A percentile compares a stretch with the other conserved stretches of the same genome.
Conservation (phyloP, 2,329 filamentous ascomycete genomes). For the Botrytis fabae region DNA sequence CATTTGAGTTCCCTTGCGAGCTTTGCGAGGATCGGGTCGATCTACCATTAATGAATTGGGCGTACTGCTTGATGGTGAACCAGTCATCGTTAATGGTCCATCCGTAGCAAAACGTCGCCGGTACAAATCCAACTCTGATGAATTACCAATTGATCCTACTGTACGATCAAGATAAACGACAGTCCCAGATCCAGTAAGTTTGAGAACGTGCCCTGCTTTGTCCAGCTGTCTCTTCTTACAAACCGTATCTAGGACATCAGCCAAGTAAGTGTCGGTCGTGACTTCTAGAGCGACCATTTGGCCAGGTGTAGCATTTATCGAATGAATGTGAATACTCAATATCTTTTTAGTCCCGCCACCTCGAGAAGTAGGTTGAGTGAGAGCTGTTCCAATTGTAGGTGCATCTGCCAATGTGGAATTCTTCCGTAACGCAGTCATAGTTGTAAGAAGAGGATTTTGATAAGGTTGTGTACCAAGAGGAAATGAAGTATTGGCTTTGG, state of each 20-base stretch:
- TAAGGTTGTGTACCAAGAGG: constrained; percentile 43
- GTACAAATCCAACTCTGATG: constrained; percentile 73
- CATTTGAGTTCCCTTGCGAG: constrained; percentile 53
- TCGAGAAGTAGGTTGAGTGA: constrained; percentile 41
- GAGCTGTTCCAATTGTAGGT: constrained; percentile 46
- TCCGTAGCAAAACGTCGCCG: constrained; percentile 75
- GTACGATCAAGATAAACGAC: constrained; percentile 76
- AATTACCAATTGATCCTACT: constrained; percentile 74
- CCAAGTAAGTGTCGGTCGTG: constrained; percentile 80
- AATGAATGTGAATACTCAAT: constrained; percentile 69
- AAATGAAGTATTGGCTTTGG: constrained; percentile 32
- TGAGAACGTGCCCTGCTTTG: constrained; percentile 76
- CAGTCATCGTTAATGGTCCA: constrained; percentile 65
- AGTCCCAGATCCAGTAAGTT: constrained; percentile 71
- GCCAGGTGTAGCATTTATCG: constrained; percentile 68
- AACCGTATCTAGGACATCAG: constrained; percentile 75
- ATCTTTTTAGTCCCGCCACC: constrained; percentile 65
- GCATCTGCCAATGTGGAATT: constrained; percentile 57
- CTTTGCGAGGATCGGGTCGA: constrained; percentile 47
- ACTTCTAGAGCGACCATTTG: constrained; percentile 73
- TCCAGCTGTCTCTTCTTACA: constrained; percentile 78
- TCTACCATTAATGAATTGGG: constrained; percentile 59
- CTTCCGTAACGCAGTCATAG: constrained; percentile 52
- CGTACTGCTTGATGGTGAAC: constrained; percentile 65
- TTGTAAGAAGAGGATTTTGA: constrained; percentile 62